These are phyloP conservation scores for Phalaenopsis aphrodite DNA, from an alignment of 106 monocot genomes.

Conservation along the genomic window DNA sequence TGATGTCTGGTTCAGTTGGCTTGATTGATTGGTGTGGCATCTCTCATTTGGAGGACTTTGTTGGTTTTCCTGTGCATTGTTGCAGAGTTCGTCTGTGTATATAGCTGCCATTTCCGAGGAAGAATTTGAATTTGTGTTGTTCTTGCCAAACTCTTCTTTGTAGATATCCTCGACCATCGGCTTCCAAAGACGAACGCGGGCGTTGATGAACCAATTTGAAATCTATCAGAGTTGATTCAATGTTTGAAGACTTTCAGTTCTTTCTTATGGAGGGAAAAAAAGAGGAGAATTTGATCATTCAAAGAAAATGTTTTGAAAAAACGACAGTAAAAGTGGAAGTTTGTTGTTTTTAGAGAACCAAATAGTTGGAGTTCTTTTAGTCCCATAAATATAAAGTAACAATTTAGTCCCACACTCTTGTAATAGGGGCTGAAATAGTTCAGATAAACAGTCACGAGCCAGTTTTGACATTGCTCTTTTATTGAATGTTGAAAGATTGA, in stretches of 20 bases:
- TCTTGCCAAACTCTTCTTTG: constrained; percentile 68
- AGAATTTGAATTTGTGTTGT: constrained; percentile 63
- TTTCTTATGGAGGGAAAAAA: too few species aligned
- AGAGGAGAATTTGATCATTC: too few species aligned
- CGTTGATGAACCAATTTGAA: constrained; percentile 96
- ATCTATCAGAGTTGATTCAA: constrained; percentile 17
- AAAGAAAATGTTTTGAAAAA: too few species aligned
- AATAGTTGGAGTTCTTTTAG: too few species aligned
- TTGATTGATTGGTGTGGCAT: constrained; percentile 15
- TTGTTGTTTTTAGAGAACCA: too few species aligned
- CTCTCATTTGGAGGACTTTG: constrained; percentile 18
- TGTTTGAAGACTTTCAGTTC: too few species aligned
- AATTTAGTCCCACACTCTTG: too few species aligned
- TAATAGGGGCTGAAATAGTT: too few species aligned
- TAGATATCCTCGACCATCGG: constrained; percentile 98
- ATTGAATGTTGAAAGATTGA: neutral
- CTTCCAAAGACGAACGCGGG: constrained; percentile 87
- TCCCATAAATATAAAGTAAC: too few species aligned
- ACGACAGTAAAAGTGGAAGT: too few species aligned
- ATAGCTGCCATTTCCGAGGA: constrained; percentile 40
- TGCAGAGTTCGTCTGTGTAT: constrained; percentile 4
- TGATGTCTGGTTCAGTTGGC: constrained; percentile 3
- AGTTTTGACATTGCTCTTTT: too few species aligned
- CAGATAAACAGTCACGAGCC: too few species aligned
- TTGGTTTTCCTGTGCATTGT: constrained; percentile 15